Percentiles rank a stretch among this genome's conserved stretches.
Conservation (phyloP, 2,329 filamentous ascomycete species). For the Bisporella sp. region DNA sequence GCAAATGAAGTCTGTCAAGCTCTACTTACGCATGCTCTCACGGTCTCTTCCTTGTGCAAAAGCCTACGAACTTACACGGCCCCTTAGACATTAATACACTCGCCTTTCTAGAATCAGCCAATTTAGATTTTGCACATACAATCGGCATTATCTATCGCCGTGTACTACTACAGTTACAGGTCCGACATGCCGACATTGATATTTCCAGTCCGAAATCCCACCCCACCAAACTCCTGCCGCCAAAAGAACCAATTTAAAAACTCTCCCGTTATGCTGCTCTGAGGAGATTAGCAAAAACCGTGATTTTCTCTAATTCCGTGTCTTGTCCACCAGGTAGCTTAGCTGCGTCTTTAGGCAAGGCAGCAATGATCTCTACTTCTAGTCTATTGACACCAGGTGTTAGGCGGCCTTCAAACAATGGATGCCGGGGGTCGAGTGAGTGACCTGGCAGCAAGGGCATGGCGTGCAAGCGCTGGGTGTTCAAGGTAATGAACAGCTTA, state of each 20-base stretch:
- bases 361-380: conserved; percentile 70
- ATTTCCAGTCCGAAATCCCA: too few species aligned
- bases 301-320: conserved; percentile 73
- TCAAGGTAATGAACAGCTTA: conserved; percentile 68
- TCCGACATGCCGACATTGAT: too few species aligned
- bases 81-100: too few species aligned
- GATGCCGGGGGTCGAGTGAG: conserved; percentile 46
- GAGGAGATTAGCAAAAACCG: conserved; percentile 66
- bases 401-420: conserved; percentile 70
- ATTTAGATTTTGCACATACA: too few species aligned
- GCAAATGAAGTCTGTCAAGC: too few species aligned
- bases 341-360: conserved; percentile 50
- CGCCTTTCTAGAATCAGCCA: too few species aligned
- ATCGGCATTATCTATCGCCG: too few species aligned
- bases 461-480: conserved; percentile 49
- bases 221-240: too few species aligned
- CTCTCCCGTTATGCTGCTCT: conserved; percentile 24
- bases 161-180: too few species aligned
- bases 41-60: too few species aligned
- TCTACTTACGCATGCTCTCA: too few species aligned
- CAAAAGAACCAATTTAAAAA: background rate
- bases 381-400: conserved; percentile 69
- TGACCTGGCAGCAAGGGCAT: conserved; percentile 46
- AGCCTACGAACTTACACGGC: too few species aligned
- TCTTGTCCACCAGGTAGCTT: conserved; percentile 51